A percentile compares a stretch with the other conserved stretches of the same genome.
Evolutionary conservation across 192 early-diverging fungal genomes (phyloP).

Genomic region (Phlyctochytrium arcticum): DNA sequence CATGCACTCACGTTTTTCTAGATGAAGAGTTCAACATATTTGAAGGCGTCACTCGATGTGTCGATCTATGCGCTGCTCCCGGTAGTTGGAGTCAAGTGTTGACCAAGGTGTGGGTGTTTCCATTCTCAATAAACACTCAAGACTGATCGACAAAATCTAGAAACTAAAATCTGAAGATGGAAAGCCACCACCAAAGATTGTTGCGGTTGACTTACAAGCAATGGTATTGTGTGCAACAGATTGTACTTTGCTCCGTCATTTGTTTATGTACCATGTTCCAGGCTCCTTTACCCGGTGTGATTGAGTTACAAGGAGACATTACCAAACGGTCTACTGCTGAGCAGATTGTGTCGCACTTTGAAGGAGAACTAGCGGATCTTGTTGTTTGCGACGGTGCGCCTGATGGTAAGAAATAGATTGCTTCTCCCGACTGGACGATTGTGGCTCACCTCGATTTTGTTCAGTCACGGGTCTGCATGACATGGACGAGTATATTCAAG

Average conservation of each 20-base stretch:
- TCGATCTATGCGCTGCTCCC: slow-evolving; percentile 97
- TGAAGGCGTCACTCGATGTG: slow-evolving; percentile 73
- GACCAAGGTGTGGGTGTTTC: slow-evolving; percentile 19
- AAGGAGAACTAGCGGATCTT: slow-evolving; percentile 82
- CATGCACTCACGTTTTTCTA: slow-evolving; percentile 2
- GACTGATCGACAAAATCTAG: background rate
- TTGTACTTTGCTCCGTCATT: background rate
- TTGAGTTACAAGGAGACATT: slow-evolving; percentile 96
- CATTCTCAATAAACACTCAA: too few relatives aligned
- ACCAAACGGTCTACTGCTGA: slow-evolving; percentile 91
- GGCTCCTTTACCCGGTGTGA: slow-evolving; percentile 90
- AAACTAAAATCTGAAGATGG: slow-evolving; percentile 33
- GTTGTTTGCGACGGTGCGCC: slow-evolving; percentile 96
- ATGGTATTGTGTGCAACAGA: slow-evolving; percentile 61
- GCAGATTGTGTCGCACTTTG: slow-evolving; percentile 85
- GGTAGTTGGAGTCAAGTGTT: slow-evolving; percentile 96
- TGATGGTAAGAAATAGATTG: slow-evolving; percentile 58
- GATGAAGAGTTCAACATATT: slow-evolving; percentile 93
- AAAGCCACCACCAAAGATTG: slow-evolving; percentile 68
- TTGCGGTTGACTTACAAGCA: slow-evolving; percentile 92
- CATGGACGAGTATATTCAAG: slow-evolving; percentile 99
- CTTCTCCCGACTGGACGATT: slow-evolving; percentile 7
- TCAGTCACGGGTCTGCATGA: slow-evolving; percentile 92
- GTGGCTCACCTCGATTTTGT: slow-evolving; percentile 8
- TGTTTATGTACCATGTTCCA: slow-evolving; percentile 14